These are phyloP conservation scores for Candida ortonii DNA, from an alignment of 805 yeast genomes.

Conservation along the genomic window DNA sequence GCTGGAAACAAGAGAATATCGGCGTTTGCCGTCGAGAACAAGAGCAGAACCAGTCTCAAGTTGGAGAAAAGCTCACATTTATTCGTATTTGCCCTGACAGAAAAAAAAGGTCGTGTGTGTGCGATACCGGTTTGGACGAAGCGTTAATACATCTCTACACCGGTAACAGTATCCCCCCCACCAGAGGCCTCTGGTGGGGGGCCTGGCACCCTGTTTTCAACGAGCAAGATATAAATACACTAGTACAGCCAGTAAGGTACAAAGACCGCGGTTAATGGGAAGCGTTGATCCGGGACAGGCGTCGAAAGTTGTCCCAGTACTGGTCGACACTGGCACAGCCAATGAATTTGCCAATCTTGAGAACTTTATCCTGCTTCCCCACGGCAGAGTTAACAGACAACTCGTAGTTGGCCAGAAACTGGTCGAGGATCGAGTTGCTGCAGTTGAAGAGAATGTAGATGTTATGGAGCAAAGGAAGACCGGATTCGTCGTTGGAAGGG, in stretches of 20 bases:
- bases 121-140: no score
- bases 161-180: no score
- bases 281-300: slow-evolving; percentile 7
- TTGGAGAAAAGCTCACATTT: neutral
- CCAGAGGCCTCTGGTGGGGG: no score
- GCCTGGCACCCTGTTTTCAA: no score
- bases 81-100: slow-evolving; percentile 2
- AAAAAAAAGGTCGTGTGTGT: slow-evolving; percentile 8
- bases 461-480: slow-evolving; percentile 26
- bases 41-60: no score
- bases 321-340: slow-evolving; percentile 32
- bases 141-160: no score
- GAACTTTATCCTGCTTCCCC: slow-evolving; percentile 22
- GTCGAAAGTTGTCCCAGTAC: slow-evolving; percentile 27
- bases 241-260: slow-evolving; percentile 2
- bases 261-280: no score
- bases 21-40: no score
- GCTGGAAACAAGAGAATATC: no score
- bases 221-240: slow-evolving; percentile 5
- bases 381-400: slow-evolving; percentile 8
- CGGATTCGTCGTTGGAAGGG: slow-evolving; percentile 23
- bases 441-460: slow-evolving; percentile 26
- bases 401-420: slow-evolving; percentile 21
- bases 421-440: slow-evolving; percentile 18
- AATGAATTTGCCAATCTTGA: slow-evolving; percentile 28